phyloP scores from a whole-genome alignment of 1,139 yeast species.

The Ogataea hybrid region DNA sequence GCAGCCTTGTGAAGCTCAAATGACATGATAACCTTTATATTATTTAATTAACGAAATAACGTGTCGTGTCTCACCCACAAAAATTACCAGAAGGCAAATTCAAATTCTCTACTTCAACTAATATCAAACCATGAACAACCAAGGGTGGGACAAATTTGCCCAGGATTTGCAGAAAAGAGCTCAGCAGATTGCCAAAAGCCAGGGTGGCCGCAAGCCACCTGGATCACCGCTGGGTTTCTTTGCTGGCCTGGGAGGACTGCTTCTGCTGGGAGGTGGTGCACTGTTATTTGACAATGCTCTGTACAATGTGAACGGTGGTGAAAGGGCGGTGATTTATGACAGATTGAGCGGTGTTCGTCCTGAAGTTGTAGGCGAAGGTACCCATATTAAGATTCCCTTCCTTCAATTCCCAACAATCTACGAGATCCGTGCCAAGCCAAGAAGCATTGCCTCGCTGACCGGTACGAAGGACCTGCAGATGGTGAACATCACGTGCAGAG shows the following conservation, averaged over 20 bases:
- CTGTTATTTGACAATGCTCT: conserved; percentile 69
- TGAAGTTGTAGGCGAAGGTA: conserved; percentile 89
- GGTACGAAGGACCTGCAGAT: conserved; percentile 98
- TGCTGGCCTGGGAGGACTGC: conserved; percentile 78
- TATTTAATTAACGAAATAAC: neutral
- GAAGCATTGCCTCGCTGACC: conserved; percentile 95
- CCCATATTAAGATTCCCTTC: conserved; percentile 94
- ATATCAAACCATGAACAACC: conserved; percentile 36
- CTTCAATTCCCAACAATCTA: conserved; percentile 88
- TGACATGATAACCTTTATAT: conserved; percentile 2
- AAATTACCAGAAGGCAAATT: conserved; percentile 7
- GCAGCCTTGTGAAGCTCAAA: conserved; percentile 54
- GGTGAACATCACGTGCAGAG: conserved; percentile 99
- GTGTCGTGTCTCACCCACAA: conserved; percentile 4
- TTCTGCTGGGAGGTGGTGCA: conserved; percentile 72
- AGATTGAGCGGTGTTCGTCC: conserved; percentile 85
- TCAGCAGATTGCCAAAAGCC: conserved; percentile 42
- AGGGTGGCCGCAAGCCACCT: conserved; percentile 42
- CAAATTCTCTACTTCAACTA: conserved; percentile 1
- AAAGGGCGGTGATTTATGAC: conserved; percentile 92
- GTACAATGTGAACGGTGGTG: conserved; percentile 99
- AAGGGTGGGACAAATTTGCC: conserved; percentile 66
- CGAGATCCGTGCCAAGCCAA: conserved; percentile 96
- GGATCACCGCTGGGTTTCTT: conserved; percentile 52
- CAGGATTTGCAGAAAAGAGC: conserved; percentile 67